phyloP scores from a whole-genome alignment of 176 grass and related monocot genomes.

The Oryza glaberrima region DNA sequence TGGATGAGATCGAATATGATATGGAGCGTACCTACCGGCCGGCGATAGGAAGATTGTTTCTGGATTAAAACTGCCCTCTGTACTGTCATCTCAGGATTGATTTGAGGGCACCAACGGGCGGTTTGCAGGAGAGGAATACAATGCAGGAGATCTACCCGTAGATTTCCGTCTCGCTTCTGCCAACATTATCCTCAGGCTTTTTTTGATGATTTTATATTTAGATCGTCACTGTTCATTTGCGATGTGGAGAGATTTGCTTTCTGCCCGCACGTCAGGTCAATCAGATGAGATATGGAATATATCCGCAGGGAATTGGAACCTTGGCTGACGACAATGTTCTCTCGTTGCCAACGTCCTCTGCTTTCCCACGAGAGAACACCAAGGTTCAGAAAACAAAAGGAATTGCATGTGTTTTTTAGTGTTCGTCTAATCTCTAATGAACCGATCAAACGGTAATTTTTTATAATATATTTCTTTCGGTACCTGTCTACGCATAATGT shows the following conservation, averaged over 20 bases:
- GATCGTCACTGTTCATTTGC: not conserved
- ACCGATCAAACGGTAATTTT: not conserved
- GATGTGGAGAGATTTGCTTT: constrained; percentile 20
- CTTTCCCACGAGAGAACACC: not conserved
- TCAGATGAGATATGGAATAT: constrained; percentile 39
- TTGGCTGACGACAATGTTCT: constrained; percentile 11
- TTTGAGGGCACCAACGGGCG: constrained; percentile 45
- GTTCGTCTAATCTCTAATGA: not conserved
- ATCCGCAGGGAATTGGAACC: constrained; percentile 35
- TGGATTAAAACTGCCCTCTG: not conserved
- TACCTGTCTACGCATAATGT: not conserved
- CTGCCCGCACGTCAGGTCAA: constrained; percentile 43
- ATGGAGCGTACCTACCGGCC: not conserved
- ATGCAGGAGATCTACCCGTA: not conserved
- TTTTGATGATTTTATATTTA: not conserved
- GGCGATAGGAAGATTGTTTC: not conserved
- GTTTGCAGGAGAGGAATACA: constrained; percentile 1
- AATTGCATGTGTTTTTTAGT: not conserved
- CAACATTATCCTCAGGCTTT: not conserved
- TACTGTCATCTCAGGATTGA: constrained; percentile 4
- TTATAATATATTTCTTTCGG: not conserved
- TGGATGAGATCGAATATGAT: not conserved
- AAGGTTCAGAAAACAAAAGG: not conserved
- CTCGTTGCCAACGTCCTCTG: constrained; percentile 8
- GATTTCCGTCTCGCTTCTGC: not conserved